These are phyloP conservation scores for Cordyceps javanica DNA, from an alignment of 2,329 filamentous ascomycete species.

Conservation along the genomic window DNA sequence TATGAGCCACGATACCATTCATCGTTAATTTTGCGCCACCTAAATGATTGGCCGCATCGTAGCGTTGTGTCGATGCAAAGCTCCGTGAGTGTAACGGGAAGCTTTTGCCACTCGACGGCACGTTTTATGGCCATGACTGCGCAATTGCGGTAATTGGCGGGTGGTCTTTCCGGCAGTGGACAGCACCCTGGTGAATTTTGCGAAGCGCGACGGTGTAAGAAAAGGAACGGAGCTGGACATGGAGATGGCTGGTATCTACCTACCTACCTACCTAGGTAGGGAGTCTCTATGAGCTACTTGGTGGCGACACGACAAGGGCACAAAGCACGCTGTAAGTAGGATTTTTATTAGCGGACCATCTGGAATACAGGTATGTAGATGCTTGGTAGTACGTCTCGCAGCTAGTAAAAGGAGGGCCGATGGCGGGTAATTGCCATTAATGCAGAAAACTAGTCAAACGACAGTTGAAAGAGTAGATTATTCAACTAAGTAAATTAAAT, in stretches of 20 bases:
- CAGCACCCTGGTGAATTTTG: background rate
- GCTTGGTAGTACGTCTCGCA: too few relatives aligned
- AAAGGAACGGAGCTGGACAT: background rate
- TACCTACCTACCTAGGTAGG: too few relatives aligned
- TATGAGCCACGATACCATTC: conserved; percentile 59
- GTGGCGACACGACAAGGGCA: background rate
- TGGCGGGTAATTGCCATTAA: too few relatives aligned
- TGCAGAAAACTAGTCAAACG: background rate
- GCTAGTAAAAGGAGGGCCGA: too few relatives aligned
- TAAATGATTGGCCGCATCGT: conserved; percentile 92
- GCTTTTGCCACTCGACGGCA: conserved; percentile 75
- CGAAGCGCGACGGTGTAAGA: background rate
- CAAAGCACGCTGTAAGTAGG: background rate
- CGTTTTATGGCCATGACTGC: conserved; percentile 34
- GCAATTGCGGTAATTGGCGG: background rate
- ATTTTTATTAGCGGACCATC: background rate
- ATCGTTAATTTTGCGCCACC: conserved; percentile 81
- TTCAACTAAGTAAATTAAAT: too few relatives aligned
- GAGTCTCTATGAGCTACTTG: too few relatives aligned
- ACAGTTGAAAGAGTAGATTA: background rate
- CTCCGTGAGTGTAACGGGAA: conserved; percentile 76
- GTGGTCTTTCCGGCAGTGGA: background rate
- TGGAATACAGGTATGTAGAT: too few relatives aligned
- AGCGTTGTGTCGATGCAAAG: conserved; percentile 92
- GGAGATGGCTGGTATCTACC: background rate